These are phyloP conservation scores for Neolecta irregularis DNA, from an alignment of 1,139 yeast genomes.

Conservation along the genomic window DNA sequence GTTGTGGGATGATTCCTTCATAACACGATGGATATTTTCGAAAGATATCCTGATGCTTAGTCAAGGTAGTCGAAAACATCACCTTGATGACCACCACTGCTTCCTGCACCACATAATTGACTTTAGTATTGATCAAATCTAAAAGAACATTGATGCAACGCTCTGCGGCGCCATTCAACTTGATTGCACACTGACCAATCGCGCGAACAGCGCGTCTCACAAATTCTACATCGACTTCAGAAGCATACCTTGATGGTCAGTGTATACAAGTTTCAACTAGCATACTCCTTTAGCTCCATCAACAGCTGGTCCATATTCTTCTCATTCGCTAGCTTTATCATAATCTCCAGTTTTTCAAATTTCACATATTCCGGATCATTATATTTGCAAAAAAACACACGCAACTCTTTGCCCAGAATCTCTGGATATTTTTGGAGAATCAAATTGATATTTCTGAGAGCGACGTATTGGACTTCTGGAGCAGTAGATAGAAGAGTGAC, in stretches of 20 bases:
- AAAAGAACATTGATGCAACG: conserved; percentile 66
- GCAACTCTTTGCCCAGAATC: conserved; percentile 59
- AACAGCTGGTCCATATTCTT: conserved; percentile 53
- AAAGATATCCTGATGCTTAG: conserved; percentile 36
- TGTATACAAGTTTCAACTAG: conserved; percentile 1
- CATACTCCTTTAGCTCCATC: conserved; percentile 64
- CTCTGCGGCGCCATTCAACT: conserved; percentile 42
- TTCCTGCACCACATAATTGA: conserved; percentile 66
- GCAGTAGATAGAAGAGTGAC: conserved; percentile 75
- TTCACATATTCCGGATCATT: conserved; percentile 90
- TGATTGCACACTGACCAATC: conserved; percentile 79
- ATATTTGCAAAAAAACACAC: conserved; percentile 86
- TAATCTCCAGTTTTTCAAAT: conserved; percentile 78
- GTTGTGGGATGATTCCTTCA: conserved; percentile 54
- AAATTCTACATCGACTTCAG: conserved; percentile 86
- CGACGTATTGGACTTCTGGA: conserved; percentile 93
- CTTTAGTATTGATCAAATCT: conserved; percentile 61
- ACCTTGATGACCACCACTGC: conserved; percentile 52
- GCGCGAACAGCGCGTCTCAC: conserved; percentile 70
- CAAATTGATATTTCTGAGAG: conserved; percentile 78
- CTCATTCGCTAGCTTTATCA: conserved; percentile 68
- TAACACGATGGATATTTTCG: conserved; percentile 64
- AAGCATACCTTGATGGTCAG: conserved; percentile 35
- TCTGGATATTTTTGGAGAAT: conserved; percentile 79
- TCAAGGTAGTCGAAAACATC: conserved; percentile 17